Evolutionary conservation across 257 asterid genomes (phyloP), one percentile per base, ranked within the genome.

Genomic region (Nyctanthes arbortristis): DNA sequence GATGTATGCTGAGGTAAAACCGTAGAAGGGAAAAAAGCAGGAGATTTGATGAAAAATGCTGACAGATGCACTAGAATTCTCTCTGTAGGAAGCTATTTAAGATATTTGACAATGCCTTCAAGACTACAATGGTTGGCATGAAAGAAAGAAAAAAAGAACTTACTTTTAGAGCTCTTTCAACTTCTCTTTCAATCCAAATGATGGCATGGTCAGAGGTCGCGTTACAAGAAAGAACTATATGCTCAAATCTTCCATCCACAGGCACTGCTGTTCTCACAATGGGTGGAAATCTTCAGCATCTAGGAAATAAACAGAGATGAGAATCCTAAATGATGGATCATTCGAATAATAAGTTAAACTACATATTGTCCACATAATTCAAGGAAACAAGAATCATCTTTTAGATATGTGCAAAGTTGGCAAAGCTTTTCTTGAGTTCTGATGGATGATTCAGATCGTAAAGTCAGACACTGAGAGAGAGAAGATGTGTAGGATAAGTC

Each of bases 121-220:
- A 45, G 10, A 10, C 55, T 45, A 14, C 55, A 45, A 16, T 24
- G 1, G 25, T 45, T 45, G 9, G 11, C 10, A n/a, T n/a, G 52
- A 18, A 39, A 55, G 5, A 30, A 71, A 61, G 40, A 22, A 45
- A 47, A 49, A 32, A 22, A 61, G 39, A 69, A 75, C 94, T 84
- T 78, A 89, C 97, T 73, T 82, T 84, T 61, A 92, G 70, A 36
- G 98, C 96, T 67, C 69, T 74, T 22, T 69, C 78, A 30, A 96
- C 84, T 92, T 89, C 98, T 76, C 77, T 84, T 84, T 87, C 91
- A 34, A 92, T 92, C 87, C 96, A 87, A 61, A 92, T 67, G 74
- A 92, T 83, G 76, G 92, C 96, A 73, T 92, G 96, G 68, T 92
- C 98, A 13, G 98, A 89, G 67, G 96, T 89, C 59, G 98, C 92